Evolutionary conservation across 176 grass and related monocot species (phyloP).

Genomic region (Olyra latifolia): DNA sequence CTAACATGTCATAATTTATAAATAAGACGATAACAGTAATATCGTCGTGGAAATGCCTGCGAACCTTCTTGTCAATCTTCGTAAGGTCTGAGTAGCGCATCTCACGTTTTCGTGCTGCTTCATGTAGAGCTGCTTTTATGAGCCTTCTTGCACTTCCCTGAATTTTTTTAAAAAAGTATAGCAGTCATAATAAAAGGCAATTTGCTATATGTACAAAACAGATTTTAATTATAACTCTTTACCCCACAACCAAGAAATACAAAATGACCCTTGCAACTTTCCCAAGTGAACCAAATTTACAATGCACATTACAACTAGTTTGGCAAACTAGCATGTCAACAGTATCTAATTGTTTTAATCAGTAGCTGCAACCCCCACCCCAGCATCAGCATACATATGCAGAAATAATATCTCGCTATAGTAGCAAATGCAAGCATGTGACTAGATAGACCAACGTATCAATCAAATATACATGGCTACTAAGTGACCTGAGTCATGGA

Average conservation of each 20-base stretch:
- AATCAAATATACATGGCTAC: conserved; percentile 3
- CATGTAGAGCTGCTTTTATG: conserved; percentile 94
- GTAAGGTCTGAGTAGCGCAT: conserved; percentile 95
- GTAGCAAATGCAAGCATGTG: conserved; percentile 14
- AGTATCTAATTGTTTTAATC: not conserved
- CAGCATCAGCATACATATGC: not conserved
- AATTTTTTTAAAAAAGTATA: conserved; percentile 1
- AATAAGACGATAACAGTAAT: conserved; percentile 90
- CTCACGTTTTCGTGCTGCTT: conserved; percentile 87
- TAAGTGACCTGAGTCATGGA: not conserved
- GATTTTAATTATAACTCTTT: conserved; percentile 22
- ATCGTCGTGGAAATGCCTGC: conserved; percentile 95
- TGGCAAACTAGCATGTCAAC: not conserved
- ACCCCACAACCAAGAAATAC: conserved; percentile 7
- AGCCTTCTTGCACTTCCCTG: conserved; percentile 92
- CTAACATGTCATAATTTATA: conserved; percentile 67
- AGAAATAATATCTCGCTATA: not conserved
- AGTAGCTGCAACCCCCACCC: not conserved
- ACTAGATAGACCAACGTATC: not conserved
- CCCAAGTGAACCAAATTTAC: conserved; percentile 1
- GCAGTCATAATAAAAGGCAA: conserved; percentile 20
- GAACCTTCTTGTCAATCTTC: conserved; percentile 97
- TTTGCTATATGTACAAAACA: not conserved
- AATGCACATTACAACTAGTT: not conserved
- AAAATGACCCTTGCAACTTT: not conserved